phyloP scores from a whole-genome alignment of 2,329 filamentous ascomycete species.

The Cladosporium sphaerospermum region DNA sequence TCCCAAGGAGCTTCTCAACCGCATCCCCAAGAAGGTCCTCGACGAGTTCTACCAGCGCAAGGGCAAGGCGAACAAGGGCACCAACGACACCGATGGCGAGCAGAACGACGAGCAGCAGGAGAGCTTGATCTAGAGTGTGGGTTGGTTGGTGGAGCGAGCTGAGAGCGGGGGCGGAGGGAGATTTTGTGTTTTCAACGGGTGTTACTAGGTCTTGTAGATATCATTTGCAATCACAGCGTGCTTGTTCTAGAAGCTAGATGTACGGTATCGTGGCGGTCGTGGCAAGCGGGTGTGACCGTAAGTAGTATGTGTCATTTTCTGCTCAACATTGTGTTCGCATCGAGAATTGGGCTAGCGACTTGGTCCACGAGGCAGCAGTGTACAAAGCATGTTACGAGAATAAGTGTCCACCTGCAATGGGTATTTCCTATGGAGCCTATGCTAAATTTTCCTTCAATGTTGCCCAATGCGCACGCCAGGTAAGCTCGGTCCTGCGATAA shows the following conservation, averaged over 20 bases:
- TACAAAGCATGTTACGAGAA: too few relatives aligned
- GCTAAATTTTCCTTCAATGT: too few relatives aligned
- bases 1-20: conserved; percentile 96
- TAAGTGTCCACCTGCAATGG: too few relatives aligned
- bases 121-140: conserved; percentile 10
- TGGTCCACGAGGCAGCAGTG: too few relatives aligned
- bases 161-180: not conserved
- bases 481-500: not conserved
- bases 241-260: conserved; percentile 6
- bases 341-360: too few relatives aligned
- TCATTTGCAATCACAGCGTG: conserved; percentile 13
- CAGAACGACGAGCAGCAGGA: conserved; percentile 18
- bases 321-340: too few relatives aligned
- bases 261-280: too few relatives aligned
- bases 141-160: not conserved
- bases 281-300: too few relatives aligned
- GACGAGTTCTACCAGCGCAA: conserved; percentile 47
- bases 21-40: conserved; percentile 52
- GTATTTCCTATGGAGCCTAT: too few relatives aligned
- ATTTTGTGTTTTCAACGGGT: conserved; percentile 10
- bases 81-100: conserved; percentile 39
- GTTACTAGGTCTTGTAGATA: conserved; percentile 11
- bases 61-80: conserved; percentile 35
- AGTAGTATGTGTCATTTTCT: too few relatives aligned
- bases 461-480: too few relatives aligned